Conservation (phyloP, 305 asterid species). For the Euphrasia arctica region DNA sequence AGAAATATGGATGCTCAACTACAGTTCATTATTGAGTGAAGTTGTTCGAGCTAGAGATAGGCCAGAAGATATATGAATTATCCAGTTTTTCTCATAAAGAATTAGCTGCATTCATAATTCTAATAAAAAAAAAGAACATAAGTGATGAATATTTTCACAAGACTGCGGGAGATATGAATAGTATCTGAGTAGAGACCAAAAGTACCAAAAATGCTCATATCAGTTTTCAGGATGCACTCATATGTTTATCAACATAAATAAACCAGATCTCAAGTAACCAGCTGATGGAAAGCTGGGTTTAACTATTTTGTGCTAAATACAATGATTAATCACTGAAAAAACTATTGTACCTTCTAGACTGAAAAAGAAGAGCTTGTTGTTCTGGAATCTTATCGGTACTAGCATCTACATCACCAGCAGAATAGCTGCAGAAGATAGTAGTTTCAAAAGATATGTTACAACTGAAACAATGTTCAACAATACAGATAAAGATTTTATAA, state of each 20-base stretch:
- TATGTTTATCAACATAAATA: neutral
- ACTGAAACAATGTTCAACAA: slow-evolving; percentile 8
- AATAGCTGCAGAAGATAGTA: slow-evolving; percentile 44
- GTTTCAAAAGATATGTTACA: slow-evolving; percentile 24
- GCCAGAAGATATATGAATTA: neutral
- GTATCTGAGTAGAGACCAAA: neutral
- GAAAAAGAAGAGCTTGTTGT: slow-evolving; percentile 59
- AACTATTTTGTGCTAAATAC: slow-evolving; percentile 7
- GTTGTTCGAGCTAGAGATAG: too few species aligned
- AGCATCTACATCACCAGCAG: slow-evolving; percentile 52
- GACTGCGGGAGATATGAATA: neutral
- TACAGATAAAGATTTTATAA: slow-evolving; percentile 5
- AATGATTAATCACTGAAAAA: slow-evolving; percentile 7
- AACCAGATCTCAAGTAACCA: neutral
- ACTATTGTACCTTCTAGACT: slow-evolving; percentile 64
- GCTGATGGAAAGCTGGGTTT: slow-evolving; percentile 9
- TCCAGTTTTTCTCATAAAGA: slow-evolving; percentile 3
- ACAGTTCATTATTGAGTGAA: too few species aligned
- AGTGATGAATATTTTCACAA: neutral
- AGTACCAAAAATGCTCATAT: neutral
- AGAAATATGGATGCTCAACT: too few species aligned
- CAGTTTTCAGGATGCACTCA: slow-evolving; percentile 1
- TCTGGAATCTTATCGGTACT: slow-evolving; percentile 48
- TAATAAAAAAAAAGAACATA: neutral
- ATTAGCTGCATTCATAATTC: neutral